Percentiles rank a stretch among this genome's conserved stretches.
Evolutionary conservation across 148 eudicot genomes (phyloP).

Genomic region (Fagopyrum tataricum): DNA sequence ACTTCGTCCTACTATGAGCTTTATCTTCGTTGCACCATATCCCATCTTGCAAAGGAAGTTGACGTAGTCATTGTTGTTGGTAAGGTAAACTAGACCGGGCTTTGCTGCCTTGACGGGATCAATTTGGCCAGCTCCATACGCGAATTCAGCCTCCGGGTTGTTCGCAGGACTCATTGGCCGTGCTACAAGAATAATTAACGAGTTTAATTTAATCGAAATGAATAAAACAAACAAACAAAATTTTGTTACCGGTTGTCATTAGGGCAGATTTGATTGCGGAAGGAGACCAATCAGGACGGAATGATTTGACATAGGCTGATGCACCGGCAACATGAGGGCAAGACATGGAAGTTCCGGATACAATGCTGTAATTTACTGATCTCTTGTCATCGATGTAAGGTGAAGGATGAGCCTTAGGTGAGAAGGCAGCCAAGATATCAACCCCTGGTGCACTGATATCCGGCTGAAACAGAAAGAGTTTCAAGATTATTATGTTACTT

Average conservation of each 20-base stretch:
- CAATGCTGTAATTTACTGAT: conserved; percentile 23
- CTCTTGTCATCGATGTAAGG: conserved; percentile 6
- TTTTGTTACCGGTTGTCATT: conserved; percentile 51
- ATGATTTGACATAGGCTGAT: conserved; percentile 44
- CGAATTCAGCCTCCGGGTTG: conserved; percentile 36
- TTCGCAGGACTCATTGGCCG: conserved; percentile 23
- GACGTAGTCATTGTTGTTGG: conserved; percentile 29
- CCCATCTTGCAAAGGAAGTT: conserved; percentile 33
- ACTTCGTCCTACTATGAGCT: conserved; percentile 17
- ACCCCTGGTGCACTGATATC: conserved; percentile 74
- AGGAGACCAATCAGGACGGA: conserved; percentile 66
- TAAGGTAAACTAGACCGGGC: conserved; percentile 52
- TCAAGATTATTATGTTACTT: no score
- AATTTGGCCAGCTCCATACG: conserved; percentile 61
- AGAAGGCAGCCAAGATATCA: conserved; percentile 49
- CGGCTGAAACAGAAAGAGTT: conserved; percentile 31
- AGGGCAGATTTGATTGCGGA: conserved; percentile 63
- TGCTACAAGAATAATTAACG: conserved; percentile 16
- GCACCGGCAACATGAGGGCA: conserved; percentile 70
- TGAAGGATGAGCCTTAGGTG: conserved; percentile 23
- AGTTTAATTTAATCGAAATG: no score
- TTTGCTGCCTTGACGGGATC: conserved; percentile 34
- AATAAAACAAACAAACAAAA: not conserved
- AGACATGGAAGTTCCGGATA: conserved; percentile 65
- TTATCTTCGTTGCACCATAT: not conserved